Base-by-base conservation (phyloP, 129 eudicot species). In the Lonicera japonica region DNA sequence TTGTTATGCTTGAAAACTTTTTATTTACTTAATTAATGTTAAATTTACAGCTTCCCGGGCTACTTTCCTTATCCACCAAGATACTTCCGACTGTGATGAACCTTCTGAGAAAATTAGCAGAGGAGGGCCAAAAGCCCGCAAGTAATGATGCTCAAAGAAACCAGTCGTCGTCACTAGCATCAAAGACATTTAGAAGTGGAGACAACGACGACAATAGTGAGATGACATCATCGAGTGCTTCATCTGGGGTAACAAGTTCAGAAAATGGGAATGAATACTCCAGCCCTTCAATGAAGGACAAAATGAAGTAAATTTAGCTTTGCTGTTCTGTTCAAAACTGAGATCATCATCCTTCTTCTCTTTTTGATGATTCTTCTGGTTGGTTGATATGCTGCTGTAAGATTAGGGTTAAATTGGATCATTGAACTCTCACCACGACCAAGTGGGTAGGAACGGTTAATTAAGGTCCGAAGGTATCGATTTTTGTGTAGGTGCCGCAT, bases 101-200 rank as follows among this genome's bases (percentile, higher is more conserved):
- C 70, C 88, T 94, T 69, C 95, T 94, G 22, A 81, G 79, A 56
- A 85, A 77, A 81, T 73, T 94, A 61, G 99, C 99, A 5, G 99
- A 88, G 65, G 70, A 88, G 70, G 99, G 99, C 51, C 88, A 88
- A 65, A 64, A 43, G 21, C 86, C 81, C 3, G 71, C 72, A 19
- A 65, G 71, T 57, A 40, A 66, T 1, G 78, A 73, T 23, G 60
- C 79, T 53, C 82, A 81, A 70, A 73, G 77, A 25, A 82, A 87
- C 51, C 78, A 29, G 36, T 29, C 36, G n/a, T n/a, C 79, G 11
- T 66, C 89, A 1, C 70, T 55, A 66, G 62, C 82, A 17, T 58
- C 95, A 56, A 72, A 57, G 39, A 75, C 50, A 69, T 48, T 55
- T 38, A 81, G 61, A 23, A 75, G 95, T 54, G 80, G 71, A 0